Evolutionary conservation across 176 grass and related monocot species (phyloP), one percentile per base, ranked within the genome.

Genomic region (Cocos nucifera): DNA sequence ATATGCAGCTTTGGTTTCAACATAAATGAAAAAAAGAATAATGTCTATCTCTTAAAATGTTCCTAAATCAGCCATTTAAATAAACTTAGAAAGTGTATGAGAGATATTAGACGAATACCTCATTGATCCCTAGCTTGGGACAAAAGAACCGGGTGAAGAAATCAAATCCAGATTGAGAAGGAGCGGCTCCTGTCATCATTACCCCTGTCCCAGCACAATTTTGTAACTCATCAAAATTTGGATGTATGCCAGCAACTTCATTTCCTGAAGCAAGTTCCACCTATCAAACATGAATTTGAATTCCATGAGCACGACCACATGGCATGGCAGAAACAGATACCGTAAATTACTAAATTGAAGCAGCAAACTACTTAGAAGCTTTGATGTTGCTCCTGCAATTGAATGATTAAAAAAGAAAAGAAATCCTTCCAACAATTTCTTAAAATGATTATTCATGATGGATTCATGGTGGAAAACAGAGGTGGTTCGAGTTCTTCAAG

Each of bases 191-290:
- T 49, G 90, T 95, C 58, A 89, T 4, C 59, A 86, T 70, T 59
- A 95, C 2, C 35, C 76, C 82, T 60, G 70, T 69, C n/a, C 76
- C 67, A 1, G 76, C 63, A 59, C 73, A 83, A 19, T 67, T 78
- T 50, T 59, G 69, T 2, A 95, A 71, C 60, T 95, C 85, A 18
- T 70, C 57, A 44, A 73, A 61, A 23, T 83, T 89, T 49, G 90
- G 90, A 28, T 62, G 17, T 50, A 95, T 49, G 51, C 80, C 69
- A 0, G 55, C 58, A 48, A 95, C 73, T 73, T 95, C 79, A 58
- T 89, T 81, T 61, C 62, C 85, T 51, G 90, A 89, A 52, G 82
- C 73, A 73, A 89, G 76, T 57, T 95, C 90, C 26, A 95, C 70
- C 90, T 95, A 73, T 27, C 35, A 82, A 64, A 61, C 14, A 24